A percentile compares a stretch with the other conserved stretches of the same genome.
Evolutionary conservation across 371 early-diverging fungal genomes (phyloP).

Genomic region (Mucor irregularis): DNA sequence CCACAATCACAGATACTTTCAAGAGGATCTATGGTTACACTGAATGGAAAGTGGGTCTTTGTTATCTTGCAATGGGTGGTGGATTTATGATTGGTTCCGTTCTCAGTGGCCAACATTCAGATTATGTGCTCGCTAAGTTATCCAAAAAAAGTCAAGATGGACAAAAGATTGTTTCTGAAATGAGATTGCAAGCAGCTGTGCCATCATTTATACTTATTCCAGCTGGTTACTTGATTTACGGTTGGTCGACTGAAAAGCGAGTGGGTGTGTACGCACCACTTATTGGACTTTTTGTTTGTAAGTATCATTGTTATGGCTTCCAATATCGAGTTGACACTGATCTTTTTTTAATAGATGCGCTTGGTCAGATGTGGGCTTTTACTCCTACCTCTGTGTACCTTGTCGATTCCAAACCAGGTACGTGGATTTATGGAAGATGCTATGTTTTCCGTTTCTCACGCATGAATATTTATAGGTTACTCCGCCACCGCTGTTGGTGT

Average conservation of each 20-base stretch:
- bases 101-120: slow-evolving; percentile 51
- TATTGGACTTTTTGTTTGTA: slow-evolving; percentile 52
- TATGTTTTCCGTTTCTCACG: no score
- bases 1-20: slow-evolving; percentile 45
- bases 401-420: slow-evolving; percentile 57
- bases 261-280: slow-evolving; percentile 49
- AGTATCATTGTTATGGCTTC: slow-evolving; percentile 22
- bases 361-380: slow-evolving; percentile 42
- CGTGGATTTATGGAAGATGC: no score
- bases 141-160: slow-evolving; percentile 7
- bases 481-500: slow-evolving; percentile 60
- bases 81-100: slow-evolving; percentile 55
- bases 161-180: slow-evolving; percentile 33
- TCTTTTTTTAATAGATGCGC: not conserved
- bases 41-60: slow-evolving; percentile 44
- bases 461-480: no score
- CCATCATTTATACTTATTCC: slow-evolving; percentile 54
- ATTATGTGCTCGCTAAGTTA: slow-evolving; percentile 39
- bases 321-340: no score
- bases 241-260: slow-evolving; percentile 45
- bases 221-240: slow-evolving; percentile 54
- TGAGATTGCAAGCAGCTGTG: slow-evolving; percentile 46
- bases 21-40: slow-evolving; percentile 32
- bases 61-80: slow-evolving; percentile 48
- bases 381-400: slow-evolving; percentile 57